phyloP scores from a whole-genome alignment of 2,329 filamentous ascomycete species.

The Botrytis fabae region DNA sequence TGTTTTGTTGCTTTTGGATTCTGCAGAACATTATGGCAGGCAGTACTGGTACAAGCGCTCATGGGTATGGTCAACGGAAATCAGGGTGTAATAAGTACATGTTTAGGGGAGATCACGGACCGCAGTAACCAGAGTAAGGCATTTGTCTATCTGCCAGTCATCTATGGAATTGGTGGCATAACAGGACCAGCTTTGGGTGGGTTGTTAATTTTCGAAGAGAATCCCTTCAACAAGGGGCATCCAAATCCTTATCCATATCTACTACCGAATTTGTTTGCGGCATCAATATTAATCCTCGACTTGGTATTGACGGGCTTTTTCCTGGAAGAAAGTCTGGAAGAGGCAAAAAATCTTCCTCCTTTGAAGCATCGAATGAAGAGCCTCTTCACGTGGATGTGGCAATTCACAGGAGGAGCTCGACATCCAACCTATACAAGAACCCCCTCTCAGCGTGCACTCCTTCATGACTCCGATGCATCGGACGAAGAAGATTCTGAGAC shows the following conservation, averaged over 20 bases:
- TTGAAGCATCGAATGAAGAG: conserved; percentile 57
- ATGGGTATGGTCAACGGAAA: conserved; percentile 97
- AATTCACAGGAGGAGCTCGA: conserved; percentile 58
- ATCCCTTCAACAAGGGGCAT: conserved; percentile 52
- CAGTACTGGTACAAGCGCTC: conserved; percentile 78
- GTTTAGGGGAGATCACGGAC: conserved; percentile 91
- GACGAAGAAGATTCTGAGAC: conserved; percentile 45
- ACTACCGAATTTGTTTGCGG: conserved; percentile 77
- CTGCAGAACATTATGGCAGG: conserved; percentile 78
- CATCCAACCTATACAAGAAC: conserved; percentile 59
- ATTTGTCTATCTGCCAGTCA: conserved; percentile 90
- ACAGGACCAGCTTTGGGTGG: conserved; percentile 92
- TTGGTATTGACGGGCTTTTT: conserved; percentile 75
- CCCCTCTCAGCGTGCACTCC: conserved; percentile 38
- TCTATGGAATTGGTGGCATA: conserved; percentile 94
- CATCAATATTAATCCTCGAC: conserved; percentile 69
- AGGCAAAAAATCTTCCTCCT: conserved; percentile 60
- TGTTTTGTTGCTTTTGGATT: conserved; percentile 90
- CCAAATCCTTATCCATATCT: conserved; percentile 75
- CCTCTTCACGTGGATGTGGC: conserved; percentile 68
- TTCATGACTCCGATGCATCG: conserved; percentile 44
- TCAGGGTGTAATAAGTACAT: conserved; percentile 89
- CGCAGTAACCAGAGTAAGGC: conserved; percentile 90
- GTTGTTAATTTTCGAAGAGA: conserved; percentile 63
- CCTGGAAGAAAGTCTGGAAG: conserved; percentile 82